These are phyloP conservation scores for Trichoderma guizhouense DNA, from an alignment of 2,329 filamentous ascomycete species.

Conservation along the genomic window DNA sequence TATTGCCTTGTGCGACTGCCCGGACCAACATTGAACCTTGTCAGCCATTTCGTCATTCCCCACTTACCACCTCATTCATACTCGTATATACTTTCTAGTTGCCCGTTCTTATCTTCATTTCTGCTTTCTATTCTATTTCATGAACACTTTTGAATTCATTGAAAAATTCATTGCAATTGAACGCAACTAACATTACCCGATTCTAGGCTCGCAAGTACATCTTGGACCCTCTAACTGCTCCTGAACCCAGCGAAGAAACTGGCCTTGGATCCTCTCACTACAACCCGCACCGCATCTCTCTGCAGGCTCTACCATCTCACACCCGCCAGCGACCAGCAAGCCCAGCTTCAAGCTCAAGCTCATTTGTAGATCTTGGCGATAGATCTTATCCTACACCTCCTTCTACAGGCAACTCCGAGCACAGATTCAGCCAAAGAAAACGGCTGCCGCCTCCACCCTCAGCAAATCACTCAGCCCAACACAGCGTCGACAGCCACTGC, in stretches of 20 bases:
- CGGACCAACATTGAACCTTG: not conserved
- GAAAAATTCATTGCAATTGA: not conserved
- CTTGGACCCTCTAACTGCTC: conserved; percentile 65
- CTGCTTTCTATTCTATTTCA: not conserved
- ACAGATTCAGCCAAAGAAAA: not conserved
- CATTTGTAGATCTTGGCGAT: not conserved
- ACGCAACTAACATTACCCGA: not conserved
- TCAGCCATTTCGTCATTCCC: conserved; percentile 11
- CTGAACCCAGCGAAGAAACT: conserved; percentile 65
- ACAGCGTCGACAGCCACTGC: not conserved
- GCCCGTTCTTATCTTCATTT: not conserved
- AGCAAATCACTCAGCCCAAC: conserved; percentile 45
- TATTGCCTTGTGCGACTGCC: not conserved
- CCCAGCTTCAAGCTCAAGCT: not conserved
- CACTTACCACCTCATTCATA: not conserved
- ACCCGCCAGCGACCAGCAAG: not conserved
- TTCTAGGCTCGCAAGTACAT: conserved; percentile 62
- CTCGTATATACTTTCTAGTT: not conserved
- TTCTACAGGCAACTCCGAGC: not conserved
- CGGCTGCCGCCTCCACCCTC: conserved; percentile 48
- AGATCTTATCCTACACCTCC: not conserved
- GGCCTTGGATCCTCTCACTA: conserved; percentile 59
- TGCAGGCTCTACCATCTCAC: not conserved
- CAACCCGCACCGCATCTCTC: conserved; percentile 29
- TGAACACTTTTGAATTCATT: not conserved